Percentiles rank a stretch among this genome's conserved stretches.
Evolutionary conservation across 164 flowering plant species (phyloP).

Genomic region (Umbilicus rupestris): DNA sequence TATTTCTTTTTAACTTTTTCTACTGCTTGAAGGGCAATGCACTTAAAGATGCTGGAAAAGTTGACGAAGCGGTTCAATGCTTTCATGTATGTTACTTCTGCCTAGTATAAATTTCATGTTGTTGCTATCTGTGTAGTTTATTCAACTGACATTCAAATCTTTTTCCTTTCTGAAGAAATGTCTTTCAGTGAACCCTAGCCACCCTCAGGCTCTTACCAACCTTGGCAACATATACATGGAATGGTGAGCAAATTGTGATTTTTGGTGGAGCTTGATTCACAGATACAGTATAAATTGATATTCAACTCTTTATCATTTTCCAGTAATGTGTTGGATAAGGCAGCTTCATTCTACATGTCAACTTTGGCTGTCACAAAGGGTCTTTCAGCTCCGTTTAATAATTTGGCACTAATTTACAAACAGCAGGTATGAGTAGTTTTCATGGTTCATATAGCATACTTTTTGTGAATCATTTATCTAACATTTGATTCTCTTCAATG

Average conservation of each 20-base stretch:
- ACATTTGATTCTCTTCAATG: background rate
- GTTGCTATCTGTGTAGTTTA: background rate
- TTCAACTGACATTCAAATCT: background rate
- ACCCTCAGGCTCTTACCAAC: constrained; percentile 95
- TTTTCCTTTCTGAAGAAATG: constrained; percentile 52
- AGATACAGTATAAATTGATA: no score
- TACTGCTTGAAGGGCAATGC: constrained; percentile 68
- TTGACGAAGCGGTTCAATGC: constrained; percentile 89
- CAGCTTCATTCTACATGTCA: constrained; percentile 88
- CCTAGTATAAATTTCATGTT: background rate
- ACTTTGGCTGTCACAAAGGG: constrained; percentile 89
- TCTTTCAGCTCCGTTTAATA: constrained; percentile 91
- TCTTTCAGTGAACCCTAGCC: constrained; percentile 74
- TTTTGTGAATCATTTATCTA: background rate
- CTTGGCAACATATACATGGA: constrained; percentile 98
- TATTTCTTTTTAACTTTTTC: background rate
- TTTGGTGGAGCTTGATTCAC: background rate
- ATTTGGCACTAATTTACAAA: constrained; percentile 89
- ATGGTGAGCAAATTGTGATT: constrained; percentile 34
- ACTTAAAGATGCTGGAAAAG: constrained; percentile 81
- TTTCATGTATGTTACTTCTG: constrained; percentile 49
- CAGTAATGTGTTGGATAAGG: constrained; percentile 79
- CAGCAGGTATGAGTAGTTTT: constrained; percentile 57
- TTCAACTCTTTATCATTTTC: constrained; percentile 12
- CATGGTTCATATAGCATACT: background rate